Conservation (phyloP, 2,329 filamentous ascomycete genomes). For the Diaporthe aspalathi region DNA sequence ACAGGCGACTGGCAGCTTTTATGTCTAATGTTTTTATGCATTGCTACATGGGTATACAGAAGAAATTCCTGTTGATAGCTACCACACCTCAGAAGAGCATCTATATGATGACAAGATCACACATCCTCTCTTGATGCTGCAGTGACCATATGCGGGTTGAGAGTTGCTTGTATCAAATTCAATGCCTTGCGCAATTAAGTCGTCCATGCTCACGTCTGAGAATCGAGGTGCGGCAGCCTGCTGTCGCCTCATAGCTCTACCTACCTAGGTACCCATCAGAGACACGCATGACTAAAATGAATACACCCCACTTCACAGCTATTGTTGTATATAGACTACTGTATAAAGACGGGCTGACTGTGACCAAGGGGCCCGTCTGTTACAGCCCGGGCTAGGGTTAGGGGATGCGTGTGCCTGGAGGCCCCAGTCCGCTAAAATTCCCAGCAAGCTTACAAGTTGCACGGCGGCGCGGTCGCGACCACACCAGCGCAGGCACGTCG, state of each 20-base stretch:
- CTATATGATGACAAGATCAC: background rate
- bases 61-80: slow-evolving; percentile 32
- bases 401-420: background rate
- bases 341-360: no score
- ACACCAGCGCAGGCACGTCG: slow-evolving; percentile 20
- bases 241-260: background rate
- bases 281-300: no score
- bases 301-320: background rate
- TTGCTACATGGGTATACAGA: slow-evolving; percentile 36
- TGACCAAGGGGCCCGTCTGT: no score
- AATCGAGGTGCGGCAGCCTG: background rate
- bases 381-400: background rate
- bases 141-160: background rate
- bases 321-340: no score
- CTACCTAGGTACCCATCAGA: no score
- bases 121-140: background rate
- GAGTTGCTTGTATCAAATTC: background rate
- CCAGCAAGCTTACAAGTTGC: slow-evolving; percentile 13
- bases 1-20: slow-evolving; percentile 30
- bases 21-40: slow-evolving; percentile 41
- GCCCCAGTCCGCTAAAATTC: slow-evolving; percentile 33
- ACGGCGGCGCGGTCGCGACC: slow-evolving; percentile 37
- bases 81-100: slow-evolving; percentile 29
- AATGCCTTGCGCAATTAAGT: background rate
- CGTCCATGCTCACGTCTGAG: no score